Base-by-base conservation (phyloP, 305 asterid species). In the Plantago coronopus region DNA sequence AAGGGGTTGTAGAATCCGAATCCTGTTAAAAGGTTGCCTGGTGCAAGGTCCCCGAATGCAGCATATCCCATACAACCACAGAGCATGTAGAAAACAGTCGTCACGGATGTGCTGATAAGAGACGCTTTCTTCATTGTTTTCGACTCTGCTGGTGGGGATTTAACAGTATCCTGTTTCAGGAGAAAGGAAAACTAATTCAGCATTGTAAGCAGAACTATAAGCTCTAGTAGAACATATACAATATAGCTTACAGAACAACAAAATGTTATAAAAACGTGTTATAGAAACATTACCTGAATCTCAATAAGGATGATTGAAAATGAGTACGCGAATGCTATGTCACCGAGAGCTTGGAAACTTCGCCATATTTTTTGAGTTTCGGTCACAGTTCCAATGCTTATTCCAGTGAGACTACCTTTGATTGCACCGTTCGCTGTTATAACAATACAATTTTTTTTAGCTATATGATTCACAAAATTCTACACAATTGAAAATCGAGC, bases 281-380 rank as follows among this genome's bases (percentile, higher is more conserved):
- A 34, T 11, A 34, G 12, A 34, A 34, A 6, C 0, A 34, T 34
- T 70, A 85, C 96, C 86, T 85, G 95, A 51, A 91, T 91, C 62
- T 91, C 94, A 7, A 88, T 79, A 10, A 91, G 96, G 55, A 83
- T 88, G 73, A 87, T 73, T 4, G 97, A 88, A 68, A 81, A 91
- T 4, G 97, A 88, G 74, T 91, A 88, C 7, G 97, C 96, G 42
- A 90, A 90, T 40, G 95, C 97, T 5, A 90, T 85, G 70, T 72
- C 90, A 37, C 96, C 96, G 0, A 90, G 74, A 47, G 95, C 87
- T 72, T 90, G 95, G 65, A 87, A 87, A 31, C 89, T 87, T 73
- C 79, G 76, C 97, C 96, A 90, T 70, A 90, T 82, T 18, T 90
- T 90, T 10, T 81, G 84, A 12, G 85, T 81, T 72, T 74, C 63